Evolutionary conservation across 495 filamentous ascomycete genomes (phyloP), one percentile per base, ranked within the genome.

Genomic region (Durotheca rogersii): DNA sequence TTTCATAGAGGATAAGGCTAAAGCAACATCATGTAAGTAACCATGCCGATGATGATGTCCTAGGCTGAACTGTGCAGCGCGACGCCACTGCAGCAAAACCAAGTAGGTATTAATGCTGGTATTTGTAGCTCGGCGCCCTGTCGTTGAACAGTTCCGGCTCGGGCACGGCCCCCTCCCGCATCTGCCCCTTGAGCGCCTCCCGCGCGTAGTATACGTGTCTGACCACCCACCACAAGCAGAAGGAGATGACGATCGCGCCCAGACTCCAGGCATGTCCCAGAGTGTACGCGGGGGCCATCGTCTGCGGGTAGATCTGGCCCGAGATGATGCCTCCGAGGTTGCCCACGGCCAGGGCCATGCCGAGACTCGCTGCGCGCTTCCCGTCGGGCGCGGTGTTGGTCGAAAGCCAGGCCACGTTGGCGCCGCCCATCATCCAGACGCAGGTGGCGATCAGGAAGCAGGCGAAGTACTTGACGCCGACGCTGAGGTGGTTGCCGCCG

Each of bases 331-430:
- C 72, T 0, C 67, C 72, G 0, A 75, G 47, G 30, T 75, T 71
- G 5, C 67, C 71, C 17, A 72, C 32, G 11, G 62, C 61, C 10
- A 73, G 51, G 34, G 65, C 34, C 19, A 75, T 67, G 7, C 72
- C 72, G 6, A 75, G 45, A n/a, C 54, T 66, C 6, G 68, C 71
- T 12, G 67, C 71, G 39, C 72, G 58, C 32, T 75, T 75, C 11
- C 71, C 70, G 41, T 75, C 72, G 0, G 68, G 68, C 0, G 70
- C 70, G 4, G 54, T 58, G 25, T 74, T 76, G 4, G 60, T 70
- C 2, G 72, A 69, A 10, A 74, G 53, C 85, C 85, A 89, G 9
- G 83, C 79, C 34, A 88, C 67, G 11, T 83, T 83, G 19, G 85
- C 56, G n/a, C 57, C 53, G 1, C 57, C 61, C 47, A 56, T 64